These are phyloP conservation scores for Prototheca cutis DNA, from an alignment of 163 green algal species.

Conservation along the genomic window DNA sequence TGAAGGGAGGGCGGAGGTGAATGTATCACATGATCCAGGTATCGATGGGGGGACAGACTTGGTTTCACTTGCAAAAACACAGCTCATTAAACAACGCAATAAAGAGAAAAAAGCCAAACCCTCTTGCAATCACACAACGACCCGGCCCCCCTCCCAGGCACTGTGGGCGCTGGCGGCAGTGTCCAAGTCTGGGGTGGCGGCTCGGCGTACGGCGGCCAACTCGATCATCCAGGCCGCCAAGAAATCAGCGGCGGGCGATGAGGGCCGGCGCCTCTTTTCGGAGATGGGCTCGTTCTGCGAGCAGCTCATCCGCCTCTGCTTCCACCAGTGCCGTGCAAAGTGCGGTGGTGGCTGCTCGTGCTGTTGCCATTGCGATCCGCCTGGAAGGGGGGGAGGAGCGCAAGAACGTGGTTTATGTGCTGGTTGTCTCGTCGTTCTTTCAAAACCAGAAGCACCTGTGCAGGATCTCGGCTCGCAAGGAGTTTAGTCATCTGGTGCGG, in stretches of 20 bases:
- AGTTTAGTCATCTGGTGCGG: conserved; percentile 20
- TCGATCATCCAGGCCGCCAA: conserved; percentile 30
- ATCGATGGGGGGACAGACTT: too few relatives aligned
- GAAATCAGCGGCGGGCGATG: conserved; percentile 3
- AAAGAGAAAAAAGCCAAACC: too few relatives aligned
- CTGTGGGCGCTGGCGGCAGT: conserved; percentile 74
- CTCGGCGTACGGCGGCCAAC: conserved; percentile 38
- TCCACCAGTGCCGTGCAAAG: conserved; percentile 30
- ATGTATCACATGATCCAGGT: too few relatives aligned
- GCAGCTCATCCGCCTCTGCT: conserved; percentile 72
- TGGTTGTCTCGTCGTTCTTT: neutral
- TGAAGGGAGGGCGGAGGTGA: neutral
- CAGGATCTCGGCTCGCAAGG: conserved; percentile 16
- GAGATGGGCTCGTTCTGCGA: conserved; percentile 58
- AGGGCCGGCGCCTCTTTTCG: conserved; percentile 10
- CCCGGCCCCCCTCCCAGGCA: conserved; percentile 53
- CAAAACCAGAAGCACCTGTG: neutral
- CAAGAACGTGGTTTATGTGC: too few relatives aligned
- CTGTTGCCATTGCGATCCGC: too few relatives aligned
- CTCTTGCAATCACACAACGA: too few relatives aligned
- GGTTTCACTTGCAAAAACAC: too few relatives aligned
- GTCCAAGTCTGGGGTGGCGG: conserved; percentile 44
- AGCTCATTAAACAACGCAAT: too few relatives aligned
- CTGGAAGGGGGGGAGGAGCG: neutral
- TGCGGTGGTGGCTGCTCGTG: too few relatives aligned